Conservation (phyloP, 2,329 filamentous ascomycete genomes). For the Daldinia sp. region DNA sequence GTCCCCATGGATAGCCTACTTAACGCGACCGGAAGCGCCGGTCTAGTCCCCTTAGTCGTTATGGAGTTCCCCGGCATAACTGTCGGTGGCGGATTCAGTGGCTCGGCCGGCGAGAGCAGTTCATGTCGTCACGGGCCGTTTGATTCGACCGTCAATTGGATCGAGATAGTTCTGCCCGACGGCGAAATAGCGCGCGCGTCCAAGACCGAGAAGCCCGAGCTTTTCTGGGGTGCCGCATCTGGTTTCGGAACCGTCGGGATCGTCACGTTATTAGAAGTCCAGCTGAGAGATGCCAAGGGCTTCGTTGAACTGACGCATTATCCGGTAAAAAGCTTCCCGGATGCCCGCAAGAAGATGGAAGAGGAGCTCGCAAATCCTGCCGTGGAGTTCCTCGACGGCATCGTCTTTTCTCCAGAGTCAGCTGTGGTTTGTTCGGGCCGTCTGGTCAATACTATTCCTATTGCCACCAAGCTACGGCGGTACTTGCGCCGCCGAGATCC, state of each 20-base stretch:
- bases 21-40: constrained; percentile 61
- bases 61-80: constrained; percentile 80
- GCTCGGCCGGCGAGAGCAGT: constrained; percentile 73
- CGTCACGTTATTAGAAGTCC: constrained; percentile 69
- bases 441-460: constrained; percentile 58
- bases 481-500: constrained; percentile 70
- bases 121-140: constrained; percentile 74
- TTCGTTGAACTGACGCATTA: constrained; percentile 68
- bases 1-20: constrained; percentile 73
- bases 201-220: constrained; percentile 60
- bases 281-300: constrained; percentile 61
- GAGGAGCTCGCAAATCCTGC: constrained; percentile 50
- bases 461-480: constrained; percentile 46
- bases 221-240: constrained; percentile 71
- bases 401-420: constrained; percentile 64
- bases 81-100: constrained; percentile 72
- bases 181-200: constrained; percentile 66
- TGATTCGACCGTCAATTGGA: constrained; percentile 65
- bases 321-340: constrained; percentile 52
- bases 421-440: constrained; percentile 69
- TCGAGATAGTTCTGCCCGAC: constrained; percentile 71
- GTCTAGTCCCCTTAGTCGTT: constrained; percentile 70
- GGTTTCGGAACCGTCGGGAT: constrained; percentile 74
- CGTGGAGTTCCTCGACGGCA: constrained; percentile 74
- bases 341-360: constrained; percentile 54